phyloP scores from a whole-genome alignment of 2,329 filamentous ascomycete genomes.

The Penicillium paneum region DNA sequence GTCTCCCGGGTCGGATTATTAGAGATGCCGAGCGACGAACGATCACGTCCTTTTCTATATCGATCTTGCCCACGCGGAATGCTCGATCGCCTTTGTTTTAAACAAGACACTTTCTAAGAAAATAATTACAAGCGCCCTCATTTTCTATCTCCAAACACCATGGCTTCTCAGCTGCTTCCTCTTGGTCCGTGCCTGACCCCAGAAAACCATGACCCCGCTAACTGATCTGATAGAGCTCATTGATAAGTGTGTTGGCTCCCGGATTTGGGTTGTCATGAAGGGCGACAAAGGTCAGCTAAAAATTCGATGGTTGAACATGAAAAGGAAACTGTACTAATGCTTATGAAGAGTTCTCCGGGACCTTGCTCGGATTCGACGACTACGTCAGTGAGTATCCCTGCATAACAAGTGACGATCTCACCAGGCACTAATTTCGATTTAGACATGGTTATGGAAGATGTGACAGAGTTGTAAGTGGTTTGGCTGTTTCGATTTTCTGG shows the following conservation, averaged over 20 bases:
- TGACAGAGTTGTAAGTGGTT: slow-evolving; percentile 80
- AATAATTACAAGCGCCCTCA: no score
- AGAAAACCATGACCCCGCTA: slow-evolving; percentile 19
- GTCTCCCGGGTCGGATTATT: slow-evolving; percentile 22
- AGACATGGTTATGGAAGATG: slow-evolving; percentile 99
- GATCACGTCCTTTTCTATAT: slow-evolving; percentile 21
- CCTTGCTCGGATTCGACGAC: slow-evolving; percentile 93
- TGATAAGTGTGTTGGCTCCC: slow-evolving; percentile 96
- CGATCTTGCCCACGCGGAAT: slow-evolving; percentile 8
- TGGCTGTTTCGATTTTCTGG: neutral
- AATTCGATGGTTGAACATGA: neutral
- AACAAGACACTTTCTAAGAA: neutral
- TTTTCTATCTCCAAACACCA: slow-evolving; percentile 32
- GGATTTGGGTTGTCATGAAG: slow-evolving; percentile 99
- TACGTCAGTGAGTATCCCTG: slow-evolving; percentile 84
- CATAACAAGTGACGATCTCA: slow-evolving; percentile 5
- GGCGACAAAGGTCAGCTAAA: slow-evolving; percentile 78
- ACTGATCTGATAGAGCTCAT: slow-evolving; percentile 70
- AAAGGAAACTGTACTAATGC: slow-evolving; percentile 12
- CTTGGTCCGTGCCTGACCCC: slow-evolving; percentile 52
- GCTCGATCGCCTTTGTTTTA: neutral
- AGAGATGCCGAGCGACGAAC: slow-evolving; percentile 17
- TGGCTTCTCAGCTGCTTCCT: slow-evolving; percentile 72
- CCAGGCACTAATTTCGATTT: slow-evolving; percentile 10
- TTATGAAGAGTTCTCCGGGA: slow-evolving; percentile 82